Evolutionary conservation across 1,284 basidiomycete species (phyloP), one percentile per base, ranked within the genome.

Genomic region (Microbotryomycetes sp.): DNA sequence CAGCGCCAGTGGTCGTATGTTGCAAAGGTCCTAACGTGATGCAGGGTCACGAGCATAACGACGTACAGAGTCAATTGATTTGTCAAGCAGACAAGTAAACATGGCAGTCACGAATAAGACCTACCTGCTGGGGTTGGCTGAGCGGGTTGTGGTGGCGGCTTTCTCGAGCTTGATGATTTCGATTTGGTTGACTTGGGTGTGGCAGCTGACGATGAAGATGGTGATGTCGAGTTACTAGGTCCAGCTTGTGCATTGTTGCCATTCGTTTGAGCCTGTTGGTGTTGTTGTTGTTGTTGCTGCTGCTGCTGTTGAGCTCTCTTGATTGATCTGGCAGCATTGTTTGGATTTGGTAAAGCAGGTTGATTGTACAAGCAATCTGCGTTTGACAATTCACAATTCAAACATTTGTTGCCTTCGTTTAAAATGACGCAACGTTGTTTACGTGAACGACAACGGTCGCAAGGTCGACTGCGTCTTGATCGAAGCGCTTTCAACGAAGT

Each of bases 391-490:
- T 30, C 52, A 25, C 52, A 54, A 25, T 54, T 54, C 31, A 31
- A 22, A 36, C 52, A 54, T 23, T 30, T 30, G 2, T 31, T 36
- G 29, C 49, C 32, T 23, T 52, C 23, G 29, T 26, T 22, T 1
- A 51, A 42, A 19, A 59, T 52, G 3, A 51, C 22, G 28, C 57
- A 59, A 9, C 58, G 51, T n/a, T 46, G 32, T 22, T 59, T 59
- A 31, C 58, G 48, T 6, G 12, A 15, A 16, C 58, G 49, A 26
- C 58, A 59, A 3, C 58, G 19, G 19, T 59, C 58, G 26, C 58
- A 59, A 2, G 58, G 58, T 42, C 58, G 22, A 12, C 31, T 42
- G 19, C 50, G 6, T 16, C 57, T 19, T 3, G 57, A 59, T 26
- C 57, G 30, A 49, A 51, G 53, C 31, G 57, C 23, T 46, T 50